These are phyloP conservation scores for Maudiozyma turicensis DNA, from an alignment of 805 yeast species.

Conservation along the genomic window DNA sequence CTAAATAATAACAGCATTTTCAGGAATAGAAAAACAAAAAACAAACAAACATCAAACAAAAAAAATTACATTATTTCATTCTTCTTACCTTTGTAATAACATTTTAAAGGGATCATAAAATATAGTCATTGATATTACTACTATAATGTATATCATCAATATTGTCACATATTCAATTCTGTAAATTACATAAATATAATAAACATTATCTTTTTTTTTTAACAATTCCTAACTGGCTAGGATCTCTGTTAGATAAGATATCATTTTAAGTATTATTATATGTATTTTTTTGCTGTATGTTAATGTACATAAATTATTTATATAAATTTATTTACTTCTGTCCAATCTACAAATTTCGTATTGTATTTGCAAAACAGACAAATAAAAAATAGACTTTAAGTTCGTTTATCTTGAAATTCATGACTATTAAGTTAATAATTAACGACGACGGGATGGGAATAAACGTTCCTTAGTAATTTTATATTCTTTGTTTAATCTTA, in stretches of 20 bases:
- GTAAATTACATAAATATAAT: not conserved
- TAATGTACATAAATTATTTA: constrained; percentile 1
- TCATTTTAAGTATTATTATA: not conserved
- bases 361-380: not conserved
- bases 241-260: not conserved
- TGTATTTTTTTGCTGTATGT: not conserved
- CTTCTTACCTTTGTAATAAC: too few species aligned
- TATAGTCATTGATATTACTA: not conserved
- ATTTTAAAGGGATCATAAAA: too few species aligned
- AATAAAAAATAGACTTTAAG: not conserved
- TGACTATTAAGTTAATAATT: not conserved
- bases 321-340: constrained; percentile 3
- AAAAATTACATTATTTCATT: not conserved
- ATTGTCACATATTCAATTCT: not conserved
- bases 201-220: not conserved
- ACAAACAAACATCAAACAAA: not conserved
- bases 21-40: not conserved
- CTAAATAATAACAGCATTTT: not conserved
- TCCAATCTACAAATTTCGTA: not conserved
- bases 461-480: constrained; percentile 28
- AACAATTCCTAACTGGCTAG: not conserved
- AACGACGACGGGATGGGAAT: constrained; percentile 19
- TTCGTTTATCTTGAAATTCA: not conserved
- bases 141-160: not conserved
- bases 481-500: constrained; percentile 45